Conservation (phyloP, 2,329 filamentous ascomycete genomes). For the Cylindrodendrum hubeiense region DNA sequence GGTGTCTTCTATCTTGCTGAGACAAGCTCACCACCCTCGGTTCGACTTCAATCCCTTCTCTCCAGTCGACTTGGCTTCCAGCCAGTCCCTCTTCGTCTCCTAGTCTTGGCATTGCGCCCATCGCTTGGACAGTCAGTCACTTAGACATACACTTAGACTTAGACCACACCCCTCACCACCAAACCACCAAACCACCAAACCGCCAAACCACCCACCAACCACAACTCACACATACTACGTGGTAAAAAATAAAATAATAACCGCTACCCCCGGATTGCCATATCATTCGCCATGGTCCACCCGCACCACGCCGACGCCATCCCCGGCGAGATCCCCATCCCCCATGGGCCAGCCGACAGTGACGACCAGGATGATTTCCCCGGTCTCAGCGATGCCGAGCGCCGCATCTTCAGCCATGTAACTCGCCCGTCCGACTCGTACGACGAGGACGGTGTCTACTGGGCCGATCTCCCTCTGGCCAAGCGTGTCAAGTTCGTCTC, state of each 20-base stretch:
- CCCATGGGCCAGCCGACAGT: slow-evolving; percentile 62
- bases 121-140: slow-evolving; percentile 4
- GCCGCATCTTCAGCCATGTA: slow-evolving; percentile 78
- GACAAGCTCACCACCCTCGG: slow-evolving; percentile 11
- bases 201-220: neutral
- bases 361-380: slow-evolving; percentile 63
- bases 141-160: slow-evolving; percentile 3
- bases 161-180: neutral
- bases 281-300: slow-evolving; percentile 40
- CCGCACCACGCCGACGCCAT: slow-evolving; percentile 53
- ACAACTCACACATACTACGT: too few relatives aligned
- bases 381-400: slow-evolving; percentile 61
- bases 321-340: slow-evolving; percentile 66
- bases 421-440: slow-evolving; percentile 92
- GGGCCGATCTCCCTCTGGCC: slow-evolving; percentile 84
- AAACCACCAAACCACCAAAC: too few relatives aligned
- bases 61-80: slow-evolving; percentile 2
- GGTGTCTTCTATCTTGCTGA: slow-evolving; percentile 16
- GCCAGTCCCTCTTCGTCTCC: neutral
- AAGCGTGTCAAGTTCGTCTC: slow-evolving; percentile 82
- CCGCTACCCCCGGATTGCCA: neutral
- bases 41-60: slow-evolving; percentile 11
- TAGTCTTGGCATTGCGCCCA: neutral
- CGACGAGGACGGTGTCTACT: slow-evolving; percentile 86
- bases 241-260: too few relatives aligned